These are phyloP conservation scores for Torulaspora microellipsoides DNA, from an alignment of 805 yeast species.

Conservation along the genomic window DNA sequence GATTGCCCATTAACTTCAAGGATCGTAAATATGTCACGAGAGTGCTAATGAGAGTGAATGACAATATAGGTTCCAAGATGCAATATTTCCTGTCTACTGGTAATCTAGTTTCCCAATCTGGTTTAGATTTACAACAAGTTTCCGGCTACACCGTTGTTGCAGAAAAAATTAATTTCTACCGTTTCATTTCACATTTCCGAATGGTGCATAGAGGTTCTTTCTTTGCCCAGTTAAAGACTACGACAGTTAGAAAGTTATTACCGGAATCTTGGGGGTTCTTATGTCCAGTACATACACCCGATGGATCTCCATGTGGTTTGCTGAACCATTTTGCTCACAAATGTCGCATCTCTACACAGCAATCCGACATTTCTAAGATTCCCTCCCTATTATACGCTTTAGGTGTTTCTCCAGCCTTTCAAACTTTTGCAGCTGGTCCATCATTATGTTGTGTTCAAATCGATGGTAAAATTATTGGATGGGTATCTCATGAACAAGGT, in stretches of 20 bases:
- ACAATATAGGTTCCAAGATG: constrained; percentile 89
- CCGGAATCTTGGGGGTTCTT: constrained; percentile 99
- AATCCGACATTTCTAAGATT: constrained; percentile 67
- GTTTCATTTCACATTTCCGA: constrained; percentile 97
- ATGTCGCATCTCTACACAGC: constrained; percentile 77
- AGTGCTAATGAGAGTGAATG: constrained; percentile 75
- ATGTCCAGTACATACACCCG: constrained; percentile 99
- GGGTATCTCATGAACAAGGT: constrained; percentile 90
- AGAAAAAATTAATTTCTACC: constrained; percentile 93
- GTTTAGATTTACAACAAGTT: constrained; percentile 95
- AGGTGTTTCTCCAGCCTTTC: constrained; percentile 74
- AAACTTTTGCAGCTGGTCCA: constrained; percentile 84
- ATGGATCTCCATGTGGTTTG: constrained; percentile 99
- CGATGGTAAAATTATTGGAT: constrained; percentile 89
- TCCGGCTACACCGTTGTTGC: constrained; percentile 98
- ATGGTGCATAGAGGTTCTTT: constrained; percentile 99
- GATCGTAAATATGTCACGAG: constrained; percentile 80
- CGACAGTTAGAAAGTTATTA: constrained; percentile 90
- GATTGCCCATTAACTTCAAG: constrained; percentile 72
- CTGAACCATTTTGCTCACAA: constrained; percentile 94
- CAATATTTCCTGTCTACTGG: constrained; percentile 96
- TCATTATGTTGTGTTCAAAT: constrained; percentile 83
- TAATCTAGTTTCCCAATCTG: constrained; percentile 93
- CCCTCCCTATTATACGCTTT: constrained; percentile 61
- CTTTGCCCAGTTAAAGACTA: constrained; percentile 96